Evolutionary conservation across 1,284 basidiomycete species (phyloP).

Genomic region (Phylloboletellus chloephorus): DNA sequence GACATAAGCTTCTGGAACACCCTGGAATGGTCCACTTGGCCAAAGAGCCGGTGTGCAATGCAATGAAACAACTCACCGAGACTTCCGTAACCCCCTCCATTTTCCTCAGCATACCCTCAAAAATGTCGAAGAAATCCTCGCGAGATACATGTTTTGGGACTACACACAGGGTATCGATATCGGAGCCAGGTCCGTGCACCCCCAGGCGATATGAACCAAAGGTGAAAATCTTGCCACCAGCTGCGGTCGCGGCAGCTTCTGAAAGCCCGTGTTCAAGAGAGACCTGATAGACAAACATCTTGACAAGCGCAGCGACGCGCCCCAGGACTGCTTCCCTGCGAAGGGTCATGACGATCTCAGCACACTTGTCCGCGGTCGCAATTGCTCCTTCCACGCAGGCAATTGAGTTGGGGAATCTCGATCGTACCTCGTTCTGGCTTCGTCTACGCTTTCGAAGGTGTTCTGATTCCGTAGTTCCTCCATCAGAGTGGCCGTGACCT

Average conservation of each 20-base stretch:
- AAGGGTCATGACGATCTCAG: slow-evolving; percentile 25
- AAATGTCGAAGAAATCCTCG: slow-evolving; percentile 93
- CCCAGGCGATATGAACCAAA: slow-evolving; percentile 96
- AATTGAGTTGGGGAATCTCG: slow-evolving; percentile 10
- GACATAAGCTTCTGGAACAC: slow-evolving; percentile 94
- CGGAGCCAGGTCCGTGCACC: slow-evolving; percentile 92
- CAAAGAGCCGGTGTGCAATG: not conserved
- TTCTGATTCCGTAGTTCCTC: slow-evolving; percentile 84
- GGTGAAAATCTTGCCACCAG: slow-evolving; percentile 98
- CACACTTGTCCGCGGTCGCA: slow-evolving; percentile 7
- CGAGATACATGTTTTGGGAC: slow-evolving; percentile 94
- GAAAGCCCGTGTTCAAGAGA: slow-evolving; percentile 79
- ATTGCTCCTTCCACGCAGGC: slow-evolving; percentile 9
- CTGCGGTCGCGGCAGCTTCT: slow-evolving; percentile 77
- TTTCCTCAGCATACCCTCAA: slow-evolving; percentile 86
- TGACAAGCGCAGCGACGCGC: slow-evolving; percentile 84
- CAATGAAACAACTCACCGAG: slow-evolving; percentile 56
- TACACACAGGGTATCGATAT: slow-evolving; percentile 99
- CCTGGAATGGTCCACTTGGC: slow-evolving; percentile 43
- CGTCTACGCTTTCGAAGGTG: slow-evolving; percentile 88
- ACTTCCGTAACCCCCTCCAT: slow-evolving; percentile 86
- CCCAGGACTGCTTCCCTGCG: slow-evolving; percentile 91
- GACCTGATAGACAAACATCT: slow-evolving; percentile 88
- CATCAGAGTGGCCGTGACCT: slow-evolving; percentile 83
- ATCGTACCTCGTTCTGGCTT: slow-evolving; percentile 73